Conservation (phyloP, 345 rosid species). For the Cardamine chenopodiifolia region DNA sequence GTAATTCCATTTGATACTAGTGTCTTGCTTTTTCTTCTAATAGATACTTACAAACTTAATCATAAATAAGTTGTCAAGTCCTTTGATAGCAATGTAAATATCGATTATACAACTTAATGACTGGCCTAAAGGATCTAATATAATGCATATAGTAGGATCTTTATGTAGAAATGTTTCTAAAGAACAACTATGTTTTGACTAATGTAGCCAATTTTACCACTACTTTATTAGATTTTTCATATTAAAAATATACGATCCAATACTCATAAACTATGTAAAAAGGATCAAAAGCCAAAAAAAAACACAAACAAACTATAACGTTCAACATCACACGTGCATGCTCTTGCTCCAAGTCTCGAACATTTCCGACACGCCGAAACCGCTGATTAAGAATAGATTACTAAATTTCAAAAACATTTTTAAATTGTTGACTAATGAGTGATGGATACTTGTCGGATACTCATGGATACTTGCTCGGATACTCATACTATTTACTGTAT, state of each 20-base stretch:
- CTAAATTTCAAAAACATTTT: background rate
- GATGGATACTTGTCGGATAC: background rate
- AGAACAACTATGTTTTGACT: conserved; percentile 7
- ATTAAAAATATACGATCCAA: background rate
- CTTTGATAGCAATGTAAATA: background rate
- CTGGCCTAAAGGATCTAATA: background rate
- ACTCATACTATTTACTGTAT: background rate
- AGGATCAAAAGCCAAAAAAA: conserved; percentile 14
- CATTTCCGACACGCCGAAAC: conserved; percentile 32
- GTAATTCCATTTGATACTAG: background rate
- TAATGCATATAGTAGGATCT: background rate
- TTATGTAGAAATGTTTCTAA: conserved; percentile 10
- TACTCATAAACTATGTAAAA: conserved; percentile 1
- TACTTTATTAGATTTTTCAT: background rate
- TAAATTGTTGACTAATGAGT: background rate
- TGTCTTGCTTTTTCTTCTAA: background rate
- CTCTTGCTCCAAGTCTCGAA: conserved; percentile 28
- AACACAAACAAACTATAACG: conserved; percentile 5
- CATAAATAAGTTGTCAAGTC: background rate
- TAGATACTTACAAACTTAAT: background rate
- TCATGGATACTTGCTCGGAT: too few relatives aligned
- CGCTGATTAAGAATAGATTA: conserved; percentile 8
- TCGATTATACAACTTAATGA: background rate
- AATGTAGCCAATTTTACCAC: conserved; percentile 11
- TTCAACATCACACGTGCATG: conserved; percentile 36